Percentiles rank a stretch among this genome's conserved stretches.
Evolutionary conservation across 2,329 filamentous ascomycete species (phyloP).

Genomic region (Colletotrichum aenigma): DNA sequence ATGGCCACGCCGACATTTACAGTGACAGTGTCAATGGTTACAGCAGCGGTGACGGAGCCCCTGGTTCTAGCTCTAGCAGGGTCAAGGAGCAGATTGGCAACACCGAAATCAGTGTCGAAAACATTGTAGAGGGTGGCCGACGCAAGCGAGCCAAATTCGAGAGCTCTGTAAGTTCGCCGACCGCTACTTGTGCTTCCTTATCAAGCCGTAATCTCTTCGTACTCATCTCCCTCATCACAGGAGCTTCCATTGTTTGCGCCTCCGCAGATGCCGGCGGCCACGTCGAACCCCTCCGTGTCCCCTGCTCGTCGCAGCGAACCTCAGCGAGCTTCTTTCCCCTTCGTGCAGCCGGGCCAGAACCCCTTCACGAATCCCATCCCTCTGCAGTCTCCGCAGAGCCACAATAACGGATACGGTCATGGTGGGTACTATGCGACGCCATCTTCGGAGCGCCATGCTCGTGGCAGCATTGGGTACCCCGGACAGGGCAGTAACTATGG

Average conservation of each 20-base stretch:
- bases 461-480: conserved; percentile 65
- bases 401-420: conserved; percentile 60
- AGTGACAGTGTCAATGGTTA: conserved; percentile 75
- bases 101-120: conserved; percentile 96
- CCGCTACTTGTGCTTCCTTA: neutral
- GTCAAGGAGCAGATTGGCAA: conserved; percentile 87
- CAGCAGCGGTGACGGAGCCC: conserved; percentile 85
- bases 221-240: conserved; percentile 54
- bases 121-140: conserved; percentile 95
- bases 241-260: conserved; percentile 95
- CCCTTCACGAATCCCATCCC: conserved; percentile 79
- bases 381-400: conserved; percentile 84
- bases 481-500: conserved; percentile 22
- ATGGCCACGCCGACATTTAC: conserved; percentile 61
- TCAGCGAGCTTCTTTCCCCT: conserved; percentile 75
- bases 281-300: conserved; percentile 97
- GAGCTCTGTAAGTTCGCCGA: conserved; percentile 80
- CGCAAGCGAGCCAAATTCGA: conserved; percentile 95
- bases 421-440: conserved; percentile 68
- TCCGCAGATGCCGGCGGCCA: conserved; percentile 88
- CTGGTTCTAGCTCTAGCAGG: conserved; percentile 77
- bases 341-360: conserved; percentile 76
- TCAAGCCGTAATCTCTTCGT: conserved; percentile 11
- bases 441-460: conserved; percentile 66
- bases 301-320: conserved; percentile 82